Evolutionary conservation across 2,329 filamentous ascomycete species (phyloP).

Genomic region (Drechmeria coniospora): DNA sequence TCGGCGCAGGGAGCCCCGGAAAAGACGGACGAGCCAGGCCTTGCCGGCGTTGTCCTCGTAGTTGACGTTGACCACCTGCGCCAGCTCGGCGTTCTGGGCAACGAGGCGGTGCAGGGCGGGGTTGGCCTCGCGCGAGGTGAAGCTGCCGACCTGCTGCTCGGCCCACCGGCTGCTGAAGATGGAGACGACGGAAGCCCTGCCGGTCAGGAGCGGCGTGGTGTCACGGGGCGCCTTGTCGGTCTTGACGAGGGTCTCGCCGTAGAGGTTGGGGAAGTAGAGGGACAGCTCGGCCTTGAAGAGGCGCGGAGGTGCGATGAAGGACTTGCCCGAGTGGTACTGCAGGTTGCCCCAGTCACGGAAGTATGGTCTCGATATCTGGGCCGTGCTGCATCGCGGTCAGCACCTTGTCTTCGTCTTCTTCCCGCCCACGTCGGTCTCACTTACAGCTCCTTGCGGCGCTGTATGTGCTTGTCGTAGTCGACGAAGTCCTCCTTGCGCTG

Average conservation of each 20-base stretch:
- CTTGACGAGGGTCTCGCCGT: slow-evolving; percentile 59
- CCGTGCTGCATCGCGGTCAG: too few relatives aligned
- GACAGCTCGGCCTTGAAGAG: slow-evolving; percentile 71
- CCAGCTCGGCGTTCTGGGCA: slow-evolving; percentile 31
- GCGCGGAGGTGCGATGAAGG: slow-evolving; percentile 72
- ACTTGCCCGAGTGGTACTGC: slow-evolving; percentile 71
- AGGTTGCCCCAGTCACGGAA: slow-evolving; percentile 93
- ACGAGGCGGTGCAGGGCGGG: slow-evolving; percentile 51
- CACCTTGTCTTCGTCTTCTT: too few relatives aligned
- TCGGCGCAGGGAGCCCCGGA: slow-evolving; percentile 36
- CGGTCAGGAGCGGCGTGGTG: slow-evolving; percentile 61
- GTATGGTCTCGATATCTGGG: slow-evolving; percentile 71
- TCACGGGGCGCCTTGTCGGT: slow-evolving; percentile 35
- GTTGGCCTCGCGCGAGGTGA: slow-evolving; percentile 50
- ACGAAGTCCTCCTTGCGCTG: slow-evolving; percentile 68
- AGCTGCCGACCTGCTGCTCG: slow-evolving; percentile 61
- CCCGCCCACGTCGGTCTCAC: too few relatives aligned
- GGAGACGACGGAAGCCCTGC: slow-evolving; percentile 62
- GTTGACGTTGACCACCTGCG: slow-evolving; percentile 77
- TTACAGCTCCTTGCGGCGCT: slow-evolving; percentile 60
- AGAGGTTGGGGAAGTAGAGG: slow-evolving; percentile 87
- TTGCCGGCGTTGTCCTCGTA: slow-evolving; percentile 67
- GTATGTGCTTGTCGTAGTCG: slow-evolving; percentile 71
- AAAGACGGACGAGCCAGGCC: slow-evolving; percentile 40
- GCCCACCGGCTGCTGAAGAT: slow-evolving; percentile 80